These are phyloP conservation scores for Annulohypoxylon bovei DNA, from an alignment of 495 filamentous ascomycete genomes.

Conservation along the genomic window DNA sequence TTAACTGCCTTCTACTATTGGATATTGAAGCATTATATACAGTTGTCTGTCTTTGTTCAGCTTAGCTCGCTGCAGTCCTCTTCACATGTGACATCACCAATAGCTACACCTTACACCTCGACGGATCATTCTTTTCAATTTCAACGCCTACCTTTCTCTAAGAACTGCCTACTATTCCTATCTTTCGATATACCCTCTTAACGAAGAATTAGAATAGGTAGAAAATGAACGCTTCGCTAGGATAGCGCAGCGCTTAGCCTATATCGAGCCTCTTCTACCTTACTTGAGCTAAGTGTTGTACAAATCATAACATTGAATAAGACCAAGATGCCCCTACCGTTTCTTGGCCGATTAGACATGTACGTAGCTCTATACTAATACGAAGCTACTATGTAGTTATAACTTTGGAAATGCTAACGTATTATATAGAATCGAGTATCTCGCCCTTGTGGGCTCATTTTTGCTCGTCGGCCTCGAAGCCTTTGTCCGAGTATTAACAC, in stretches of 20 bases:
- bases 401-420: conserved; percentile 21
- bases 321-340: conserved; percentile 77
- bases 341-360: conserved; percentile 83
- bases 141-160: not conserved
- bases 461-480: conserved; percentile 82
- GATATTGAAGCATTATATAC: not conserved
- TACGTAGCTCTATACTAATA: conserved; percentile 50
- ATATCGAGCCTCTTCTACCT: conserved; percentile 24
- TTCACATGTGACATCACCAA: conserved; percentile 46
- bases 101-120: conserved; percentile 18
- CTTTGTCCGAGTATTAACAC: conserved; percentile 85
- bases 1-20: not conserved
- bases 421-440: conserved; percentile 75
- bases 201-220: conserved; percentile 15
- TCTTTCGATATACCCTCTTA: conserved; percentile 1
- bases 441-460: conserved; percentile 84
- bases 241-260: conserved; percentile 35
- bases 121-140: conserved; percentile 19
- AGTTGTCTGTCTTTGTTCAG: conserved; percentile 13
- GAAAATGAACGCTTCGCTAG: conserved; percentile 36
- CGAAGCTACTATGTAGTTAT: not conserved
- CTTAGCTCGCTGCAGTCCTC: conserved; percentile 17
- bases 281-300: conserved; percentile 23
- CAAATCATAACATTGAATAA: conserved; percentile 25
- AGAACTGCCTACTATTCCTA: not conserved